Conservation (phyloP, 768 basidiomycete genomes). For the Boletus subparvulus region DNA sequence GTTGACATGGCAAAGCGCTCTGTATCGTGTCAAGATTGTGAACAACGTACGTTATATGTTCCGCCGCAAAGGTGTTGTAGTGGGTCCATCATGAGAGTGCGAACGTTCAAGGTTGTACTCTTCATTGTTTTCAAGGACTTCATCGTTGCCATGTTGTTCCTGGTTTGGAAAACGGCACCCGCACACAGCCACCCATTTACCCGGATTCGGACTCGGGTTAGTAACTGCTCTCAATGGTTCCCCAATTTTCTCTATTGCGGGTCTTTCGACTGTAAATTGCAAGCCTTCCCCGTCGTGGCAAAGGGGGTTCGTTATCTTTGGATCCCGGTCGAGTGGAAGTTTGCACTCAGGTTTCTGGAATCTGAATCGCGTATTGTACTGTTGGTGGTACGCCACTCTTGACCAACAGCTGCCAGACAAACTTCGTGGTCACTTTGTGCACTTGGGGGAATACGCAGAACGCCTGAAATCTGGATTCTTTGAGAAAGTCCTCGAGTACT, state of each 20-base stretch:
- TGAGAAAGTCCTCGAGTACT: neutral
- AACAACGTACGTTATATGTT: neutral
- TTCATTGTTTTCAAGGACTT: neutral
- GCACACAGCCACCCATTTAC: too few species aligned
- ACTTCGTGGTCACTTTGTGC: neutral
- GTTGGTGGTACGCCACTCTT: neutral
- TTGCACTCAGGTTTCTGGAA: neutral
- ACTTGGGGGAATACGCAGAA: neutral
- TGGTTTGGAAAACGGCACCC: neutral
- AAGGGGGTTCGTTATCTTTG: neutral
- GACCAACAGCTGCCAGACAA: neutral
- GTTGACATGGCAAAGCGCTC: slow-evolving; percentile 7
- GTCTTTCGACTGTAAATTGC: neutral
- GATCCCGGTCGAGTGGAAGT: neutral
- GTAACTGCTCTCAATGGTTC: neutral
- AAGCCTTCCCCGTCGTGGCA: neutral
- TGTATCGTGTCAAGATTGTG: neutral
- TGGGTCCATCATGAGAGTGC: slow-evolving; percentile 3
- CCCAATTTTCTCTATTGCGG: neutral
- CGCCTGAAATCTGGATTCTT: neutral
- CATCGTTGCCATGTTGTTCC: neutral
- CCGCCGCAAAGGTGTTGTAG: neutral
- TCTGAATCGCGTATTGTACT: neutral
- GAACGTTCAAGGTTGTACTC: neutral
- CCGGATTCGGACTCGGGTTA: too few species aligned